Percentiles rank a stretch among this genome's conserved stretches.
These are phyloP conservation scores for Mortierella sp. DNA, from an alignment of 371 early-diverging fungal genomes.

Conservation along the genomic window DNA sequence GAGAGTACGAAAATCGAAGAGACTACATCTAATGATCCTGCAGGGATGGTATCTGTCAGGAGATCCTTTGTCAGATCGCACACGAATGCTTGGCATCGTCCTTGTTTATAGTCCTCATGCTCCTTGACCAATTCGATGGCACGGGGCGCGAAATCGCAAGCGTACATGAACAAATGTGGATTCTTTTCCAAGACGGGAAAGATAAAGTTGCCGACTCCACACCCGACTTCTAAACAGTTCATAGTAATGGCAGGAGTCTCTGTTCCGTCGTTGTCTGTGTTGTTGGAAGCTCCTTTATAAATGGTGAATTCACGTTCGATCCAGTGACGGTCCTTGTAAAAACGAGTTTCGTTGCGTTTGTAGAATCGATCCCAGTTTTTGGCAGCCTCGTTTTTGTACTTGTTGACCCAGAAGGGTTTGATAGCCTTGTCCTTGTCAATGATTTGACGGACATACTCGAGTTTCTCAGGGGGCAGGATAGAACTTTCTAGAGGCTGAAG, in stretches of 20 bases:
- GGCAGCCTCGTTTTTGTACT: constrained; percentile 86
- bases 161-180: constrained; percentile 77
- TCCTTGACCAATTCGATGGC: constrained; percentile 85
- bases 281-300: constrained; percentile 53
- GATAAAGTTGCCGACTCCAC: constrained; percentile 97
- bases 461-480: constrained; percentile 58
- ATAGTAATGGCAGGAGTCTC: constrained; percentile 14
- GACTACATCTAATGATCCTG: constrained; percentile 79
- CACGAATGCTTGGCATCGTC: constrained; percentile 85
- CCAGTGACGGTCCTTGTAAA: constrained; percentile 97
- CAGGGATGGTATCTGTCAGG: constrained; percentile 72
- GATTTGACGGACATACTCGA: constrained; percentile 71
- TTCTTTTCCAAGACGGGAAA: constrained; percentile 90
- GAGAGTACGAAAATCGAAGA: constrained; percentile 89
- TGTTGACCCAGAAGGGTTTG: constrained; percentile 85
- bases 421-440: constrained; percentile 74
- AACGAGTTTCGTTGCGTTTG: constrained; percentile 93
- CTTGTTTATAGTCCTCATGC: constrained; percentile 55
- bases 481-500: constrained; percentile 44
- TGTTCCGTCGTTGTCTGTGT: background rate
- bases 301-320: constrained; percentile 96
- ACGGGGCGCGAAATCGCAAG: constrained; percentile 87
- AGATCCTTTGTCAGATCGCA: constrained; percentile 82
- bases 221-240: constrained; percentile 85
- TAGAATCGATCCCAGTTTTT: constrained; percentile 93